phyloP scores from a whole-genome alignment of 306 rosid genomes.

The Ziziphus jujuba region DNA sequence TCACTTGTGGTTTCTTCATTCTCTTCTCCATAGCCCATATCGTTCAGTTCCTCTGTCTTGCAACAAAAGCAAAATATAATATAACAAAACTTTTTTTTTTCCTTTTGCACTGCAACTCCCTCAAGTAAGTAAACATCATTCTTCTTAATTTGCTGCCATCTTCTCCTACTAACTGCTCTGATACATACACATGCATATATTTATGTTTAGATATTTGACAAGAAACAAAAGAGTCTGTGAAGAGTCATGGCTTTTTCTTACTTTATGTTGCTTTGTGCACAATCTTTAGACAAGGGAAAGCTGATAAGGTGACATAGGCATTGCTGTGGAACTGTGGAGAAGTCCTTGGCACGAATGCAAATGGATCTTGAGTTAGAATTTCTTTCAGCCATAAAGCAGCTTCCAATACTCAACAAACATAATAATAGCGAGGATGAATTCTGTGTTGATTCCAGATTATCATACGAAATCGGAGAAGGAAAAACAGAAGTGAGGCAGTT shows the following conservation, averaged over 20 bases:
- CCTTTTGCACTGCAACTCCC: slow-evolving; percentile 8
- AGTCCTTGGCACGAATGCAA: not conserved
- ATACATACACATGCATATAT: too few relatives aligned
- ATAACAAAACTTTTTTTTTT: not conserved
- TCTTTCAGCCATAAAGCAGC: slow-evolving; percentile 15
- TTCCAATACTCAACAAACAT: slow-evolving; percentile 15
- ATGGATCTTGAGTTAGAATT: slow-evolving; percentile 18
- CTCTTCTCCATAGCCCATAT: not conserved
- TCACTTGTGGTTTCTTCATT: not conserved
- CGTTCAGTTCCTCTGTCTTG: slow-evolving; percentile 11
- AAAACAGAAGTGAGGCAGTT: not conserved
- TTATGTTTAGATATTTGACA: too few relatives aligned
- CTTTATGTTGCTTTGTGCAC: too few relatives aligned
- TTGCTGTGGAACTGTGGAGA: not conserved
- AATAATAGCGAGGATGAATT: not conserved
- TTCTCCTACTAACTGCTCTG: slow-evolving; percentile 5
- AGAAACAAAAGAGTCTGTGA: too few relatives aligned
- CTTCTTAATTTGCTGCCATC: not conserved
- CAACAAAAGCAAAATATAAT: slow-evolving; percentile 18
- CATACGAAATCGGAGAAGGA: not conserved
- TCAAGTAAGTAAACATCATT: slow-evolving; percentile 30
- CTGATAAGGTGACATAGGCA: not conserved
- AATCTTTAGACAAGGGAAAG: slow-evolving; percentile 2
- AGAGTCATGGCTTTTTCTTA: too few relatives aligned
- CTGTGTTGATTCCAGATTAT: not conserved